Conservation (phyloP, 2,329 filamentous ascomycete species). For the Botrytis cinerea region DNA sequence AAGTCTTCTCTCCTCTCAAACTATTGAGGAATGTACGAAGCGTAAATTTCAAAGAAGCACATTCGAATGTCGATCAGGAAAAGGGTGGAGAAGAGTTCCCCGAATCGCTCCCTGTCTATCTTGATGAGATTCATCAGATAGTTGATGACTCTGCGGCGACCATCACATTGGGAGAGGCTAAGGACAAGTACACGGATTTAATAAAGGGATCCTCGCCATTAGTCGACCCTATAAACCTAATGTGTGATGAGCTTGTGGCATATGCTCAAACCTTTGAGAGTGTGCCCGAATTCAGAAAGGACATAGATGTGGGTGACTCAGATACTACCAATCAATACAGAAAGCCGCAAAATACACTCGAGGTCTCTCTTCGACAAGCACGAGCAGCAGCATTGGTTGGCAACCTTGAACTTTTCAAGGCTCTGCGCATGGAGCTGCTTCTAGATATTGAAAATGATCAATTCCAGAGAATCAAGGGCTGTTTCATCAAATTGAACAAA, state of each 20-base stretch:
- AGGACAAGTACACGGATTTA: background rate
- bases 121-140: background rate
- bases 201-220: constrained; percentile 2
- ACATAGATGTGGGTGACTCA: background rate
- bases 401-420: background rate
- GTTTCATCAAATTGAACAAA: background rate
- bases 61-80: background rate
- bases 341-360: background rate
- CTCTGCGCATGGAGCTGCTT: background rate
- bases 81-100: background rate
- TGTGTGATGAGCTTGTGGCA: constrained; percentile 2
- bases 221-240: background rate
- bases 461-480: background rate
- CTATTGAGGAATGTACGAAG: background rate
- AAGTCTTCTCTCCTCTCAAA: background rate
- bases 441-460: background rate
- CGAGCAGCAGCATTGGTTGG: background rate
- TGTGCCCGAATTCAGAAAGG: background rate
- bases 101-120: background rate
- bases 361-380: background rate
- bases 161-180: background rate
- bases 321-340: background rate
- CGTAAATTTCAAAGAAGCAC: background rate
- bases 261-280: background rate
- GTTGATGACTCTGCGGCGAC: background rate